These are phyloP conservation scores for Parastagonospora avenae DNA, from an alignment of 2,329 filamentous ascomycete species.

Conservation along the genomic window DNA sequence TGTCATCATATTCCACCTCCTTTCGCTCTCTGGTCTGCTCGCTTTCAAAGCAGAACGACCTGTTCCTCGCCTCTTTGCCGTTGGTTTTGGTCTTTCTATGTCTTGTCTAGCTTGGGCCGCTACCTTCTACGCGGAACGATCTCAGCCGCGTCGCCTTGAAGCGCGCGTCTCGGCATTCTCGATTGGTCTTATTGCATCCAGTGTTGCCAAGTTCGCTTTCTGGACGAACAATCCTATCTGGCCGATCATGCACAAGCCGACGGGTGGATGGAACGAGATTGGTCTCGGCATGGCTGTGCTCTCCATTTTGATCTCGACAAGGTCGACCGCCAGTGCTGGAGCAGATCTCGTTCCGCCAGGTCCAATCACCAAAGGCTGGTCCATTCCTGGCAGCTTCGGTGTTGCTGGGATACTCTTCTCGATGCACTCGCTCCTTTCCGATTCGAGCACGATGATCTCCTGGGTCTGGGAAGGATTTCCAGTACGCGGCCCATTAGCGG, in stretches of 20 bases:
- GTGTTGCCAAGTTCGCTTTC: conserved; percentile 89
- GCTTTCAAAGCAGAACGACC: conserved; percentile 79
- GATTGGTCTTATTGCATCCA: conserved; percentile 82
- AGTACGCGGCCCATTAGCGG: conserved; percentile 82
- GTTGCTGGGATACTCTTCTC: conserved; percentile 85
- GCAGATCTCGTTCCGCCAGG: conserved; percentile 56
- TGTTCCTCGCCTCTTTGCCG: conserved; percentile 75
- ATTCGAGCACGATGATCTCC: conserved; percentile 97
- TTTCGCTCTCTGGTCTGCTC: conserved; percentile 77
- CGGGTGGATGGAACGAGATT: conserved; percentile 90
- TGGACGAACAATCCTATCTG: conserved; percentile 96
- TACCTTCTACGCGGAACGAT: conserved; percentile 77
- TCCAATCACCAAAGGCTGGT: conserved; percentile 67
- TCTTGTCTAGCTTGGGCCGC: conserved; percentile 84
- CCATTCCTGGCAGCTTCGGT: conserved; percentile 74
- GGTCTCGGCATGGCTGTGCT: conserved; percentile 77
- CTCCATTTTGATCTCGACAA: conserved; percentile 76
- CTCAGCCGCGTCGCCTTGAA: conserved; percentile 77
- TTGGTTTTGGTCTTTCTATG: conserved; percentile 80
- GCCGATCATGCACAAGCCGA: conserved; percentile 88
- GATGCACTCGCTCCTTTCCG: conserved; percentile 89
- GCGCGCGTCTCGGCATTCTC: conserved; percentile 79
- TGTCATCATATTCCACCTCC: conserved; percentile 71
- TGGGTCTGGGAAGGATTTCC: conserved; percentile 99
- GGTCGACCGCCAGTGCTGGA: conserved; percentile 59